phyloP scores from a whole-genome alignment of 768 basidiomycete species.

The Russula emetica region DNA sequence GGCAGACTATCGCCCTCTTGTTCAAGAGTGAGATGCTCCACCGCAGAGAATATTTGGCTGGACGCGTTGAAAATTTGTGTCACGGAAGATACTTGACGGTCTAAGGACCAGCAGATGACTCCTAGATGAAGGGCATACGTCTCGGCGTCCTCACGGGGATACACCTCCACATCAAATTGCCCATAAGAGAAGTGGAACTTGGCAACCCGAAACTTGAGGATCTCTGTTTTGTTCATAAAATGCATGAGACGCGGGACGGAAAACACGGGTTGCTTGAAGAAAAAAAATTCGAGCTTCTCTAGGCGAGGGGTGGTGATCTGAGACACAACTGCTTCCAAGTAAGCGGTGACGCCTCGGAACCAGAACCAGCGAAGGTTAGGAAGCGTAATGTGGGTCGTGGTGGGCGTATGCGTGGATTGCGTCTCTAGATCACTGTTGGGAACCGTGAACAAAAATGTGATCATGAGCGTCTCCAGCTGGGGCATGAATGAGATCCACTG shows the following conservation, averaged over 20 bases:
- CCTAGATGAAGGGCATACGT: no score
- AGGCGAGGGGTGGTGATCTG: background rate
- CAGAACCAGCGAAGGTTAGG: background rate
- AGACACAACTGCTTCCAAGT: background rate
- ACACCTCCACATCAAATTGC: background rate
- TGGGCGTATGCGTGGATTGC: background rate
- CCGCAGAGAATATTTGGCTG: background rate
- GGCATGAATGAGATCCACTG: background rate
- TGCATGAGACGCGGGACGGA: background rate
- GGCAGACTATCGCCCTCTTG: background rate
- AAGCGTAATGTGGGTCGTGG: background rate
- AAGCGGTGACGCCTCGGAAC: background rate
- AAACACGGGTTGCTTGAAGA: background rate
- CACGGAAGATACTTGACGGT: background rate
- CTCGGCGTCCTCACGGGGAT: background rate
- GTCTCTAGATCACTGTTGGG: background rate
- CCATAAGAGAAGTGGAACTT: background rate
- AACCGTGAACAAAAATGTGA: background rate
- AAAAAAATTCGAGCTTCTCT: background rate
- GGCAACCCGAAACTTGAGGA: background rate
- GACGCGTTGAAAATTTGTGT: background rate
- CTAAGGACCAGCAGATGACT: background rate
- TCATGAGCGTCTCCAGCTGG: background rate
- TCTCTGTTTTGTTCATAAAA: background rate
- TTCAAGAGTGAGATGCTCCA: background rate